Evolutionary conservation across 108 stramenopile species (phyloP), one percentile per base, ranked within the genome.

Genomic region (Fragilaria radians): DNA sequence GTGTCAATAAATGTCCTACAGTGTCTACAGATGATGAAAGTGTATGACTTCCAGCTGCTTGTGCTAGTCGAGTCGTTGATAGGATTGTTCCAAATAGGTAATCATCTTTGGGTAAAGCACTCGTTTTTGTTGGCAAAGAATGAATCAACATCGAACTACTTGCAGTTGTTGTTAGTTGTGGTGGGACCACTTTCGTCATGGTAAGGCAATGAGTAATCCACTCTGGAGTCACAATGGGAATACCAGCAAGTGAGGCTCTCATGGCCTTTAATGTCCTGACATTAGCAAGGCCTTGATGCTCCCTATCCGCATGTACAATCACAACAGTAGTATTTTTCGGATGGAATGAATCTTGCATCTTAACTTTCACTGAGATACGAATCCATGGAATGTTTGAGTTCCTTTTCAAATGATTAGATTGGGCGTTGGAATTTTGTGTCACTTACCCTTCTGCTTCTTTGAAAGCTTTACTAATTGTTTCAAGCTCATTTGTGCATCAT

Each of bases 231-330:
- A 92, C 80, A 42, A 92, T 73, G 7, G 86, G 87, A 45, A 92
- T 67, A 2, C 91, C 91, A 2, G 71, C 75, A 24, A 92, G 54
- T 4, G 85, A 65, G 1, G 83, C 75, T 59, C 71, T 60, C 86
- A 92, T 86, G n/a, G 69, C 80, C 63, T 92, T 92, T 53, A 83
- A 57, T 17, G 90, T 88, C 5, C 91, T 70, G 22, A 72, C 49
- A 30, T 61, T 61, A 9, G 84, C 72, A 1, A 60, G 58, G 17
- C 67, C 48, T 70, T 81, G 63, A 11, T 62, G 49, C n/a, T 59
- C 61, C 32, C 54, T 50, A 21, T 67, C 62, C 33, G 70, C 54
- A 0, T 83, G 73, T 22, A 79, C 70, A 42, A 91, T 68, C 53
- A 79, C 82, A 27, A 91, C 42, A 17, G 74, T 73, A 4, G 86